phyloP scores from a whole-genome alignment of 192 early-diverging fungal species.

The Haplosporangium gracile region DNA sequence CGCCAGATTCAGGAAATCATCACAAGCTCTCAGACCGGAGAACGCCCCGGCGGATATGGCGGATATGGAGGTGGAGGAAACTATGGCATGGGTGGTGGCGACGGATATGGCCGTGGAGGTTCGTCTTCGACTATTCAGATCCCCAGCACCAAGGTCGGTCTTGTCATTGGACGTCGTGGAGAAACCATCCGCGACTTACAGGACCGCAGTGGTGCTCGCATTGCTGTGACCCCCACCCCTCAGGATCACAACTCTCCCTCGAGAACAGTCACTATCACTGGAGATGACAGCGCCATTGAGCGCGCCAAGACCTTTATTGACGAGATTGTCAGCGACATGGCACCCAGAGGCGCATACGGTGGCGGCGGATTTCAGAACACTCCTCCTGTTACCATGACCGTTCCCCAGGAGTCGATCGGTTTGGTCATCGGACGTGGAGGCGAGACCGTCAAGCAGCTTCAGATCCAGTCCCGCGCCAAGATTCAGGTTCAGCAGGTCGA shows the following conservation, averaged over 20 bases:
- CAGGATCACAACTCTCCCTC: constrained; percentile 58
- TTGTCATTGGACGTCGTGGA: constrained; percentile 86
- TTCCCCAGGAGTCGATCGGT: constrained; percentile 70
- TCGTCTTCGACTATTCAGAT: constrained; percentile 67
- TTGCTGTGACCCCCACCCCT: constrained; percentile 72
- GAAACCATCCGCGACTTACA: constrained; percentile 84
- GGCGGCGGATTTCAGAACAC: constrained; percentile 56
- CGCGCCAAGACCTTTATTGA: constrained; percentile 79
- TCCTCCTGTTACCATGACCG: constrained; percentile 67
- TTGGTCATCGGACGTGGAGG: constrained; percentile 70
- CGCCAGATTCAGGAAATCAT: constrained; percentile 68
- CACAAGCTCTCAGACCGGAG: constrained; percentile 52
- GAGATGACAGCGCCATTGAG: constrained; percentile 76
- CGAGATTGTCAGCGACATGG: constrained; percentile 73
- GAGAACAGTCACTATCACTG: constrained; percentile 76
- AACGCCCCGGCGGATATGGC: constrained; percentile 38
- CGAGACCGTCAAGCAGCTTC: constrained; percentile 70
- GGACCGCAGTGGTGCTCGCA: constrained; percentile 74
- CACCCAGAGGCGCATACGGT: constrained; percentile 20
- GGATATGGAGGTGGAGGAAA: constrained; percentile 21
- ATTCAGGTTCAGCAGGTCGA: constrained; percentile 69
- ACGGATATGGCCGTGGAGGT: constrained; percentile 43
- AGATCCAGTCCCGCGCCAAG: constrained; percentile 72
- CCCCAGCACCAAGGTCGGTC: constrained; percentile 79
- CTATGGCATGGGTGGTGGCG: constrained; percentile 35